Conservation (phyloP, 306 rosid genomes). For the Heteromeles arbutifolia region DNA sequence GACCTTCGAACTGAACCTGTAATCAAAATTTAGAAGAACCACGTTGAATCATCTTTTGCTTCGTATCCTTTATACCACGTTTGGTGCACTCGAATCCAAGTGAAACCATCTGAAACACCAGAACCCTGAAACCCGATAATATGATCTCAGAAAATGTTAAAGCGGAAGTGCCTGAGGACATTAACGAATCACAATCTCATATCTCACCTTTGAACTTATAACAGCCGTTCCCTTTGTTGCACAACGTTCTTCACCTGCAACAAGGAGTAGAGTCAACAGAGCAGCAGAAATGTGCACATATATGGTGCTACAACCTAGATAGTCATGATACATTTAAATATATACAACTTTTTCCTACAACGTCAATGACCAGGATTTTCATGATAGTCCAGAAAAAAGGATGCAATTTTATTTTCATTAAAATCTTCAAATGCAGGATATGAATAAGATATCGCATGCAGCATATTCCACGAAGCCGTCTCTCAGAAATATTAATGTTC, state of each 20-base stretch:
- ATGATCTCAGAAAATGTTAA: conserved; percentile 4
- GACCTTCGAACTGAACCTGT: conserved; percentile 9
- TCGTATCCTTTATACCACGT: conserved; percentile 38
- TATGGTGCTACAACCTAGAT: background rate
- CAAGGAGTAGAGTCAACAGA: background rate
- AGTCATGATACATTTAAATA: background rate
- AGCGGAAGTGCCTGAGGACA: background rate
- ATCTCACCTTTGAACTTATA: conserved; percentile 32
- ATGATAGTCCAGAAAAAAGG: background rate
- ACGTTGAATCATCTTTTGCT: conserved; percentile 24
- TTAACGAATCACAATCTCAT: background rate
- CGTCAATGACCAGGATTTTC: background rate
- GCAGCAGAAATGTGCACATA: background rate
- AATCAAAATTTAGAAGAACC: conserved; percentile 28
- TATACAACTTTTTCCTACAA: background rate
- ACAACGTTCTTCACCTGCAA: conserved; percentile 30
- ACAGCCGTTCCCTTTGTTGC: conserved; percentile 23
- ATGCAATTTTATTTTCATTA: background rate
- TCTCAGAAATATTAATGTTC: background rate
- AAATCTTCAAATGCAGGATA: background rate
- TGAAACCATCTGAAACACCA: conserved; percentile 28
- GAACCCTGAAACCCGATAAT: conserved; percentile 43
- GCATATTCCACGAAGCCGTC: background rate
- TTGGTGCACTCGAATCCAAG: conserved; percentile 59
- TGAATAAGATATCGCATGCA: background rate